A percentile compares a stretch with the other conserved stretches of the same genome.
phyloP scores from a whole-genome alignment of 2,329 filamentous ascomycete genomes.

The Talaromyces funiculosus region DNA sequence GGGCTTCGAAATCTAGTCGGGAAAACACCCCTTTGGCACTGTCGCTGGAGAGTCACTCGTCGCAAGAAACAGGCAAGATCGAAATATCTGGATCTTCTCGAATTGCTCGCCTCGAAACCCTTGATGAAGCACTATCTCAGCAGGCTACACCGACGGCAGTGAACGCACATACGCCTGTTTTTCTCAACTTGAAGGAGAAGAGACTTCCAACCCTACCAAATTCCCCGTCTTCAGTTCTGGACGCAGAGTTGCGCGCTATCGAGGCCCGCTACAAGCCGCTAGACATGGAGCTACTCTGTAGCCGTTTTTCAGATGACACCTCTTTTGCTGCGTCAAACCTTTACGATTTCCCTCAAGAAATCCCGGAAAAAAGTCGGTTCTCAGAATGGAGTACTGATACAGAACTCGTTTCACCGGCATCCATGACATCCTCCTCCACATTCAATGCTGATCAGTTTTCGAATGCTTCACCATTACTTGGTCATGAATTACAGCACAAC shows the following conservation, averaged over 20 bases:
- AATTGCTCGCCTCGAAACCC: conserved; percentile 16
- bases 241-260: conserved; percentile 34
- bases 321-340: conserved; percentile 26
- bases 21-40: conserved; percentile 19
- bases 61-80: conserved; percentile 2
- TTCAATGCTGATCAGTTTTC: conserved; percentile 20
- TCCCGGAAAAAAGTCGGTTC: conserved; percentile 33
- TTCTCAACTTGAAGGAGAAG: conserved; percentile 30
- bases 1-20: conserved; percentile 27
- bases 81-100: conserved; percentile 5
- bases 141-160: conserved; percentile 22
- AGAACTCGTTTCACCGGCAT: conserved; percentile 31
- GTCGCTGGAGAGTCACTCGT: conserved; percentile 16
- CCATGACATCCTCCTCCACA: conserved; percentile 31
- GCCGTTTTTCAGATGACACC: conserved; percentile 40
- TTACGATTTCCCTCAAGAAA: conserved; percentile 19
- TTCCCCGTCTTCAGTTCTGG: conserved; percentile 42
- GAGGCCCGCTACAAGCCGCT: conserved; percentile 28
- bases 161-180: conserved; percentile 22
- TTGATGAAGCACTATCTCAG: conserved; percentile 19
- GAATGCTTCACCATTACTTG: background rate
- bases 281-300: conserved; percentile 31
- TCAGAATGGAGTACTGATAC: conserved; percentile 39
- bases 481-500: background rate
- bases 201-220: conserved; percentile 43